Evolutionary conservation across 78 protist genomes (phyloP).

Genomic region (Dictyostelium firmibasis): DNA sequence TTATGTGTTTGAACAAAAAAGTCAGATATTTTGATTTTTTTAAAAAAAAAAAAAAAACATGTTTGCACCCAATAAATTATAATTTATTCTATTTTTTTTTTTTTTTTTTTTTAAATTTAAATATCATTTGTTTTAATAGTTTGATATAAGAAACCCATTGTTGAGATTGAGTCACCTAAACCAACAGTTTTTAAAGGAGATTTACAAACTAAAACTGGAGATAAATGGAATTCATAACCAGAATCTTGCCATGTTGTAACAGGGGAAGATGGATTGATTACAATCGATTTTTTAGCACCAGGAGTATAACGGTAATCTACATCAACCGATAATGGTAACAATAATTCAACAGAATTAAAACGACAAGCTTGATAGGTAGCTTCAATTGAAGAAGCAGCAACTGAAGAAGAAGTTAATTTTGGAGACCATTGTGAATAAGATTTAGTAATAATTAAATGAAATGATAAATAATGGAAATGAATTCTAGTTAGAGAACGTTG

Average conservation of each 20-base stretch:
- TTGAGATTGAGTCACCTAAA: conserved; percentile 80
- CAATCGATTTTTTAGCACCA: conserved; percentile 27
- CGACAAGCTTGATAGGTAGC: conserved; percentile 73
- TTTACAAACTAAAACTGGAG: conserved; percentile 79
- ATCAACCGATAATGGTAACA: conserved; percentile 29
- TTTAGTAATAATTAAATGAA: conserved; percentile 42
- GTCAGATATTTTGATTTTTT: too few relatives aligned
- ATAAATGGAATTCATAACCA: conserved; percentile 35
- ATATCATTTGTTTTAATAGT: conserved; percentile 27
- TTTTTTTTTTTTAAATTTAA: not conserved
- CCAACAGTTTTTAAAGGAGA: conserved; percentile 73
- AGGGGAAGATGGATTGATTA: not conserved
- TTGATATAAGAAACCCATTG: conserved; percentile 64
- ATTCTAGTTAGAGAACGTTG: conserved; percentile 19
- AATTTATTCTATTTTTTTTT: not conserved
- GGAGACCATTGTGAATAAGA: not conserved
- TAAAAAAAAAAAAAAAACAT: too few relatives aligned
- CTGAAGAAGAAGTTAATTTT: conserved; percentile 1
- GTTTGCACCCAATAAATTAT: too few relatives aligned
- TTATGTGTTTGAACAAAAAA: too few relatives aligned
- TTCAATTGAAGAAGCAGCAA: conserved; percentile 65
- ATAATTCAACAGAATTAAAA: conserved; percentile 1
- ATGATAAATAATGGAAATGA: conserved; percentile 79
- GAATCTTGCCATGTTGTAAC: conserved; percentile 66
- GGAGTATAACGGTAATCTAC: conserved; percentile 63